Evolutionary conservation across 805 yeast species (phyloP), one percentile per base, ranked within the genome.

Genomic region (Sungouiella blattae): DNA sequence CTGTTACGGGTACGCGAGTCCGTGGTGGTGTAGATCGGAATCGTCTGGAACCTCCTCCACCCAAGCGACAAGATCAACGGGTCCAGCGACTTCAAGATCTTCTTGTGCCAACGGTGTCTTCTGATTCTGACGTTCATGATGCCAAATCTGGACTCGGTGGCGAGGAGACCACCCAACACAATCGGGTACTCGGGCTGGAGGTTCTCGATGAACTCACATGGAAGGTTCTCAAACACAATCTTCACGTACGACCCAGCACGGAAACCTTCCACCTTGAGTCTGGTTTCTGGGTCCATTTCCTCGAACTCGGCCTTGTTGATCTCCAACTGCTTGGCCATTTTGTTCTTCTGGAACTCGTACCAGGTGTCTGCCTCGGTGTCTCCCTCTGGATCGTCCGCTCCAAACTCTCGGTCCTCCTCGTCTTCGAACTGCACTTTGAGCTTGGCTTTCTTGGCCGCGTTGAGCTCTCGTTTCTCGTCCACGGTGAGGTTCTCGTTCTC

Each of bases 31-130:
- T 89, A 93, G 17, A 93, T 75, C 6, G 99, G 99, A 36, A 91
- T 66, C 0, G 98, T 89, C 63, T 93, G 99, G 68, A 93, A 94
- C 60, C 99, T 75, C 68, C 99, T 80, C 99, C 98, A 93, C 25
- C 99, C 99, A 28, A 93, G 65, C 0, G 98, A 91, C 32, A 93
- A 59, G 36, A 93, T 87, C 46, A 94, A 71, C 1, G 99, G 98
- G 64, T 93, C 99, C 55, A 87, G 94, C 7, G 97, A 78, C 62
- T 93, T 93, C 51, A 93, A 71, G 40, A 94, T 87, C 73, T 88
- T 88, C 57, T 88, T 91, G 64, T 93, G 97, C 99, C 99, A 93
- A 69, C 98, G 80, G 59, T 93, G 99, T 63, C 96, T 81, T 78
- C 96, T 88, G 42, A 93, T 78, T 67, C 98, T 79, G 31, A 87